phyloP scores from a whole-genome alignment of 257 asterid species.

The Pogostemon cablin region DNA sequence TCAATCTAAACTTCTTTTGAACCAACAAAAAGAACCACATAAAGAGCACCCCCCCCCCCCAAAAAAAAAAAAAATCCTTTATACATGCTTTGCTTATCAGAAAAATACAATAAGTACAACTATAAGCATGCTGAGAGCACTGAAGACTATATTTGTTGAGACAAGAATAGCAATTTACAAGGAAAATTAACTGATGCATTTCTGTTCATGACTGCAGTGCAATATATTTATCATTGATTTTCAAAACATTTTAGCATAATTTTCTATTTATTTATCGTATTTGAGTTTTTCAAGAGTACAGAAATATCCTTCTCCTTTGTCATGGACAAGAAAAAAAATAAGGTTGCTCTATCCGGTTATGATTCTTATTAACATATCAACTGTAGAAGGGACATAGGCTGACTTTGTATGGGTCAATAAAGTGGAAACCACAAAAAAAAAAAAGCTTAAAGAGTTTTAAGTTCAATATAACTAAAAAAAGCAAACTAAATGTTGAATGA shows the following conservation, averaged over 20 bases:
- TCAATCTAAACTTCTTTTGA: neutral
- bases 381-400: neutral
- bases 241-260: neutral
- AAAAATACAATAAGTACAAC: neutral
- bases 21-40: neutral
- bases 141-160: neutral
- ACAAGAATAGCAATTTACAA: neutral
- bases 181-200: neutral
- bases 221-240: neutral
- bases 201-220: neutral
- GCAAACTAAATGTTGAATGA: neutral
- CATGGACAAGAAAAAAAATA: neutral
- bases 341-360: neutral
- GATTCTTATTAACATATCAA: neutral
- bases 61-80: neutral
- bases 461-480: conserved; percentile 4
- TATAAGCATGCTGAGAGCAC: neutral
- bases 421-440: neutral
- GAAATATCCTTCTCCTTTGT: neutral
- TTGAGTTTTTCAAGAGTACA: neutral
- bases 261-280: neutral
- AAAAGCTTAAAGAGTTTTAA: neutral
- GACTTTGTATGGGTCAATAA: neutral
- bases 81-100: neutral
- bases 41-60: neutral